A percentile compares a stretch with the other conserved stretches of the same genome.
These are phyloP conservation scores for Trichoderma simmonsii DNA, from an alignment of 2,329 filamentous ascomycete genomes.

Conservation along the genomic window DNA sequence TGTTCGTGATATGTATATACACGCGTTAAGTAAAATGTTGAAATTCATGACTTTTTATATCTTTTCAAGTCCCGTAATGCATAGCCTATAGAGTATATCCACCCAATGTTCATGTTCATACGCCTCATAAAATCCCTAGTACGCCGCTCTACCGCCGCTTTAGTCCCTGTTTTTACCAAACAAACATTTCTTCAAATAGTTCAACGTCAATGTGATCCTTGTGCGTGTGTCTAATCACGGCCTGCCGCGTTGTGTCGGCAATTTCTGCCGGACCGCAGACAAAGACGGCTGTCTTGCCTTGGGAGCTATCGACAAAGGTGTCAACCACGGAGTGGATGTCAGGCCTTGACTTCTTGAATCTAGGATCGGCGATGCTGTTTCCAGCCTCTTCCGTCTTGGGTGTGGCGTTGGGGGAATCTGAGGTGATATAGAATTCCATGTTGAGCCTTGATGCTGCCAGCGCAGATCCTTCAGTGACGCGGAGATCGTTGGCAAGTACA, in stretches of 20 bases:
- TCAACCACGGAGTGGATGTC: constrained; percentile 30
- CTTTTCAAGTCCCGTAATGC: neutral
- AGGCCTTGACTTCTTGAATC: constrained; percentile 26
- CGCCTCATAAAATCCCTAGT: neutral
- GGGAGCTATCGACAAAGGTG: constrained; percentile 23
- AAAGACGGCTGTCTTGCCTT: constrained; percentile 32
- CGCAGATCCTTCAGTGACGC: constrained; percentile 23
- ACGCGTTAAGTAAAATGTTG: neutral
- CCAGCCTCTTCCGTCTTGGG: constrained; percentile 12
- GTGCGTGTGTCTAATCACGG: constrained; percentile 24
- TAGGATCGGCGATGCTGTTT: neutral
- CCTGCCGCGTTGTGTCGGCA: constrained; percentile 35
- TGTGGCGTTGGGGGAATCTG: neutral
- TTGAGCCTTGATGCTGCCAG: constrained; percentile 20
- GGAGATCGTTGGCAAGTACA: constrained; percentile 28
- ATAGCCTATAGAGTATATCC: neutral
- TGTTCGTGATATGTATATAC: neutral
- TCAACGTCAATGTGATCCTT: constrained; percentile 13
- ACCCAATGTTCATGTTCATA: neutral
- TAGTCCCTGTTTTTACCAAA: constrained; percentile 7
- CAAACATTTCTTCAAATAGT: constrained; percentile 21
- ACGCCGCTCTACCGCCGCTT: neutral
- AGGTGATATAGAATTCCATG: constrained; percentile 32
- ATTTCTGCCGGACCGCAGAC: constrained; percentile 37
- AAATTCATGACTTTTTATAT: neutral